Evolutionary conservation across 108 stramenopile genomes (phyloP).

Genomic region (Cylindrotheca closterium): DNA sequence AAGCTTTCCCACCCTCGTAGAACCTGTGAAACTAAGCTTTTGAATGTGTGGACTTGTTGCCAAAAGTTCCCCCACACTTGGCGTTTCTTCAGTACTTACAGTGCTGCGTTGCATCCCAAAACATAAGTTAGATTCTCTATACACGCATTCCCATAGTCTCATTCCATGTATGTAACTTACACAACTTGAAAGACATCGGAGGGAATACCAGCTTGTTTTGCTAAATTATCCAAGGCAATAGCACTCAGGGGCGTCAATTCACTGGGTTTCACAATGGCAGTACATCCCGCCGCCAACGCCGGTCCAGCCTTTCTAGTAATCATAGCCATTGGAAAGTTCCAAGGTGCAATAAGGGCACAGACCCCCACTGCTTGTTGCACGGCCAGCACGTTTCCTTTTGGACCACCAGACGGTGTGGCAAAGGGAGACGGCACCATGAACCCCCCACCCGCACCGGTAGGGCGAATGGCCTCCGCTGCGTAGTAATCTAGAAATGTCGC

Average conservation of each 20-base stretch:
- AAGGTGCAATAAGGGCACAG: constrained; percentile 64
- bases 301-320: constrained; percentile 93
- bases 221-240: constrained; percentile 67
- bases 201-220: constrained; percentile 77
- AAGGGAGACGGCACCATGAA: constrained; percentile 67
- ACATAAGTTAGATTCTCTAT: too few species aligned
- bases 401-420: constrained; percentile 29
- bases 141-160: too few species aligned
- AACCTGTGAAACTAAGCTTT: constrained; percentile 94
- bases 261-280: constrained; percentile 88
- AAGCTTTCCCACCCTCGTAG: constrained; percentile 86
- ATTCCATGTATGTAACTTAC: too few species aligned
- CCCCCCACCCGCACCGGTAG: constrained; percentile 72
- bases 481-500: constrained; percentile 86
- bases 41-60: constrained; percentile 68
- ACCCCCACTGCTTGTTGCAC: constrained; percentile 90
- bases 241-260: constrained; percentile 89
- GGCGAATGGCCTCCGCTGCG: constrained; percentile 84
- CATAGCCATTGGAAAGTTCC: constrained; percentile 99
- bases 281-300: constrained; percentile 89
- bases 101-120: too few species aligned
- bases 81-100: constrained; percentile 44
- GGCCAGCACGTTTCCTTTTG: constrained; percentile 70
- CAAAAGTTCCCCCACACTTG: constrained; percentile 66
- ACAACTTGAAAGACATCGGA: constrained; percentile 69